A percentile compares a stretch with the other conserved stretches of the same genome.
These are phyloP conservation scores for Fistulinella prunicolor DNA, from an alignment of 768 basidiomycete genomes.

Conservation along the genomic window DNA sequence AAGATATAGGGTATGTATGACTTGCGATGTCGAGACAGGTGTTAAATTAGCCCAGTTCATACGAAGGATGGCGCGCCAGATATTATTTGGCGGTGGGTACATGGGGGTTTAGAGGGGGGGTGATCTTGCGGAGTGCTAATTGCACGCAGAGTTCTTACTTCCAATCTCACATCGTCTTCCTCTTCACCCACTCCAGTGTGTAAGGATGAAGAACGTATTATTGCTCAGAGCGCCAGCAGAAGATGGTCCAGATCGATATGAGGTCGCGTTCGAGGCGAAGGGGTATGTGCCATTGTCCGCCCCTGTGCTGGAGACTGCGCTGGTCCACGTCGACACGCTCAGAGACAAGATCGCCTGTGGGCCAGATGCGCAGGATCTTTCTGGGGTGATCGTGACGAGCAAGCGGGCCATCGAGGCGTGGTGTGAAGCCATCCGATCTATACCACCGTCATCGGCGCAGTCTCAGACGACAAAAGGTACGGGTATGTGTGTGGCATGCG, in stretches of 20 bases:
- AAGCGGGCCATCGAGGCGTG: slow-evolving; percentile 75
- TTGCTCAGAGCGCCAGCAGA: slow-evolving; percentile 39
- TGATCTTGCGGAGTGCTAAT: too few species aligned
- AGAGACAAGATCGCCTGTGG: slow-evolving; percentile 39
- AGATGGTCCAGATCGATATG: slow-evolving; percentile 54
- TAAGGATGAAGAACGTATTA: slow-evolving; percentile 34
- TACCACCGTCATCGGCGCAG: not conserved
- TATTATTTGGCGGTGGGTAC: too few species aligned
- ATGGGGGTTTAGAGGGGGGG: too few species aligned
- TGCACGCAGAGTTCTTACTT: not conserved
- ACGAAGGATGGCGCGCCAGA: too few species aligned
- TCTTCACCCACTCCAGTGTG: not conserved
- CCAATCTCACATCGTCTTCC: not conserved
- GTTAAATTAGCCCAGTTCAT: too few species aligned
- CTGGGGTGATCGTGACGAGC: slow-evolving; percentile 77
- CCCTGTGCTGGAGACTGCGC: slow-evolving; percentile 66
- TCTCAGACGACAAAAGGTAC: slow-evolving; percentile 16
- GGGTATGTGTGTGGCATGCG: too few species aligned
- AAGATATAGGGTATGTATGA: too few species aligned
- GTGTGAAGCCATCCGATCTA: slow-evolving; percentile 37
- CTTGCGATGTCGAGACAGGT: too few species aligned
- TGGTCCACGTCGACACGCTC: slow-evolving; percentile 49
- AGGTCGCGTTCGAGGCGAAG: slow-evolving; percentile 41
- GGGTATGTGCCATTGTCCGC: slow-evolving; percentile 59
- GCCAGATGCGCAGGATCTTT: slow-evolving; percentile 32